Evolutionary conservation across 2,329 filamentous ascomycete species (phyloP).

Genomic region (Cladophialophora carrionii): DNA sequence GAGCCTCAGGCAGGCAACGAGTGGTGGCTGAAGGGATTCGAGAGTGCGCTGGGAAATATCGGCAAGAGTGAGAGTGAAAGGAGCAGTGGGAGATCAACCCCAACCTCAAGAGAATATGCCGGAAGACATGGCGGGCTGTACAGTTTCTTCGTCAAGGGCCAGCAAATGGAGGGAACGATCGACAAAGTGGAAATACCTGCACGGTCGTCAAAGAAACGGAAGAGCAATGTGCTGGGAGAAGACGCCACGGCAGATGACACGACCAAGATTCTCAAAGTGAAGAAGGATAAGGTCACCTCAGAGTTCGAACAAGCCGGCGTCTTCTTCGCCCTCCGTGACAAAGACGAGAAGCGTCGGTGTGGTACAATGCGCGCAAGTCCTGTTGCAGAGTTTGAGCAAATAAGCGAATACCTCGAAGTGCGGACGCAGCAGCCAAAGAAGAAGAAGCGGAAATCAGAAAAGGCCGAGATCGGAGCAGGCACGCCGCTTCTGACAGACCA

Average conservation of each 20-base stretch:
- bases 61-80: slow-evolving; percentile 57
- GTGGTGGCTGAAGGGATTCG: slow-evolving; percentile 97
- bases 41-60: slow-evolving; percentile 74
- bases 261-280: slow-evolving; percentile 1
- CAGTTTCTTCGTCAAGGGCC: slow-evolving; percentile 80
- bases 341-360: slow-evolving; percentile 27
- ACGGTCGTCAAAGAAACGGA: slow-evolving; percentile 31
- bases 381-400: slow-evolving; percentile 34
- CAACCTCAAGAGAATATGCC: slow-evolving; percentile 49
- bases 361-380: slow-evolving; percentile 24
- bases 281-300: slow-evolving; percentile 19
- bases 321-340: slow-evolving; percentile 30
- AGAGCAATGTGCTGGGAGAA: slow-evolving; percentile 35
- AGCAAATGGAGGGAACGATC: slow-evolving; percentile 73
- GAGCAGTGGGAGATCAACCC: slow-evolving; percentile 60
- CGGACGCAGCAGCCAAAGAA: slow-evolving; percentile 25
- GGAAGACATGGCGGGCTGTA: slow-evolving; percentile 66
- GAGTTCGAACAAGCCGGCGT: slow-evolving; percentile 31
- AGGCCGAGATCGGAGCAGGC: not conserved
- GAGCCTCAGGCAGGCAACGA: slow-evolving; percentile 72
- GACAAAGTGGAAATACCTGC: slow-evolving; percentile 39
- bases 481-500: not conserved
- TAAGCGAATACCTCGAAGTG: slow-evolving; percentile 34
- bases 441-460: slow-evolving; percentile 19
- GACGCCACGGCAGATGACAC: slow-evolving; percentile 5